Percentiles rank a stretch among this genome's conserved stretches.
phyloP scores from a whole-genome alignment of 2,329 filamentous ascomycete genomes.

The Pseudovirgaria hyperparasitica region DNA sequence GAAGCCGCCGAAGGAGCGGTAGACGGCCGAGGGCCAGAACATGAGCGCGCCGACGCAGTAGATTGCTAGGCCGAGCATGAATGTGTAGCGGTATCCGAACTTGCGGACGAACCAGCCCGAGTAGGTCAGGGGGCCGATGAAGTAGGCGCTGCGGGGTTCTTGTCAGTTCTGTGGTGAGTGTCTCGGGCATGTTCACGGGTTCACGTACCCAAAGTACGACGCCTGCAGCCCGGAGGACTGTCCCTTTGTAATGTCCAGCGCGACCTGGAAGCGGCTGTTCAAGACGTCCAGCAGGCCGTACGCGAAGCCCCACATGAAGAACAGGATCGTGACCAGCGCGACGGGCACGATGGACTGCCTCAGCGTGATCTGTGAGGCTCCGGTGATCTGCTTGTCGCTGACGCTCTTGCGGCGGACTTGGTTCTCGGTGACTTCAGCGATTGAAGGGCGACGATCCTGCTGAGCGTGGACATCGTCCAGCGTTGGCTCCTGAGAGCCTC shows the following conservation, averaged over 20 bases:
- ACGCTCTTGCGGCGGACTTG: conserved; percentile 21
- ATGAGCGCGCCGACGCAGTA: conserved; percentile 62
- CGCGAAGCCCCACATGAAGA: conserved; percentile 41
- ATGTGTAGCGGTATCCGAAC: conserved; percentile 69
- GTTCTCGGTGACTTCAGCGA: conserved; percentile 18
- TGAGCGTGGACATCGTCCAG: conserved; percentile 22
- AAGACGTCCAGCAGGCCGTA: conserved; percentile 33
- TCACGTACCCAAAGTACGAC: conserved; percentile 47
- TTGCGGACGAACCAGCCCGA: conserved; percentile 51
- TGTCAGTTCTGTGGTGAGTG: background rate
- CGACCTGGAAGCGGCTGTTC: conserved; percentile 31
- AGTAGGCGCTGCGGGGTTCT: conserved; percentile 30
- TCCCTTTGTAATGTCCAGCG: conserved; percentile 32
- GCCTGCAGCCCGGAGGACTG: conserved; percentile 51
- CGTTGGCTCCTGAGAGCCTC: conserved; percentile 19
- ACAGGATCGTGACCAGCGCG: conserved; percentile 32
- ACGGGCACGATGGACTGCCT: conserved; percentile 37
- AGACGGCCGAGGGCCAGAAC: conserved; percentile 71
- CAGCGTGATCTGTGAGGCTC: conserved; percentile 27
- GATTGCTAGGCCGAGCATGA: conserved; percentile 59
- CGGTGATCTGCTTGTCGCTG: conserved; percentile 21
- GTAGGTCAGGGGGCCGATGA: conserved; percentile 40
- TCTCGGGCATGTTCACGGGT: background rate
- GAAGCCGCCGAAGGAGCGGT: conserved; percentile 62
- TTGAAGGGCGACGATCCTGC: conserved; percentile 22